These are phyloP conservation scores for Spirogloea muscicola DNA, from an alignment of 139 green algal species.

Conservation along the genomic window DNA sequence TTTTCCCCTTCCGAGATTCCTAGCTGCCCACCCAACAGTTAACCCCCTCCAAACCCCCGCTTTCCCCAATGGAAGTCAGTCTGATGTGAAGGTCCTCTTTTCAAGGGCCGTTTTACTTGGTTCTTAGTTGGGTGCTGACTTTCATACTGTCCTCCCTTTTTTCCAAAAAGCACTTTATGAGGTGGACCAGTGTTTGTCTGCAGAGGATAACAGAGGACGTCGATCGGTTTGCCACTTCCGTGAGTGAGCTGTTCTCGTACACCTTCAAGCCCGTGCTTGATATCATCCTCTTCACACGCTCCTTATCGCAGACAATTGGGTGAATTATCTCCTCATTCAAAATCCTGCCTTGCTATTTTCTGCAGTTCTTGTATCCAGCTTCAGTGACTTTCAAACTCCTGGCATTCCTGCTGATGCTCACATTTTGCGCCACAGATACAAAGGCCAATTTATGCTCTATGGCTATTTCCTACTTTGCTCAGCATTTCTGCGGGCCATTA, in stretches of 20 bases:
- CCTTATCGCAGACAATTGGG: conserved; percentile 75
- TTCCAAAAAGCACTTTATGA: neutral
- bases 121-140: neutral
- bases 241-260: conserved; percentile 84
- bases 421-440: conserved; percentile 52
- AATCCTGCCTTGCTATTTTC: too few species aligned
- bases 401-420: neutral
- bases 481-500: conserved; percentile 62
- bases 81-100: too few species aligned
- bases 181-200: neutral
- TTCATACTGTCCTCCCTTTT: neutral
- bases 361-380: too few species aligned
- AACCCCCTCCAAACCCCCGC: too few species aligned
- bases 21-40: too few species aligned
- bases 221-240: conserved; percentile 80
- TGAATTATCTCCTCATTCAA: too few species aligned
- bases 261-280: conserved; percentile 94
- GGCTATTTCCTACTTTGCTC: conserved; percentile 56
- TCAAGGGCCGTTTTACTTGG: too few species aligned
- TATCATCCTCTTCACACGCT: conserved; percentile 87
- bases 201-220: conserved; percentile 63
- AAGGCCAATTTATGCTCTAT: conserved; percentile 59
- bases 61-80: too few species aligned
- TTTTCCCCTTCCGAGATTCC: too few species aligned
- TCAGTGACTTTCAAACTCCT: conserved; percentile 1